phyloP scores from a whole-genome alignment of 257 asterid genomes.

The Eucommia ulmoides region DNA sequence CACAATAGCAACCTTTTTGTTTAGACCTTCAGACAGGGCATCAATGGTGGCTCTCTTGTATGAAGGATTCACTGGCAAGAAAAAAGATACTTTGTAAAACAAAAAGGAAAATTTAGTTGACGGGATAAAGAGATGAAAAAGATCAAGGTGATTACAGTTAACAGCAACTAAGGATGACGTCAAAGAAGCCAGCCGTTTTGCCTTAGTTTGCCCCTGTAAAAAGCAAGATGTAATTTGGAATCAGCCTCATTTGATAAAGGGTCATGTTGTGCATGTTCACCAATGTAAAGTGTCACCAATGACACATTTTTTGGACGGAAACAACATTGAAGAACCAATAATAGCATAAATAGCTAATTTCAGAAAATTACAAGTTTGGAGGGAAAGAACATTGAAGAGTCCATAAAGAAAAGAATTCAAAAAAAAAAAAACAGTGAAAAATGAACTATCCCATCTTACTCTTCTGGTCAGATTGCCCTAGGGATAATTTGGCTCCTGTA shows the following conservation, averaged over 20 bases:
- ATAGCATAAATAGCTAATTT: too few relatives aligned
- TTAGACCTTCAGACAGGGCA: slow-evolving; percentile 59
- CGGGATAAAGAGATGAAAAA: slow-evolving; percentile 2
- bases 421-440: too few relatives aligned
- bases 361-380: too few relatives aligned
- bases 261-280: neutral
- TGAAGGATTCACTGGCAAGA: slow-evolving; percentile 45
- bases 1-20: slow-evolving; percentile 62
- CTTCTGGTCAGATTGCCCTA: too few relatives aligned
- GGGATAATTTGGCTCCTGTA: too few relatives aligned
- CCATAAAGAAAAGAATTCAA: too few relatives aligned
- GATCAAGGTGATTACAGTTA: slow-evolving; percentile 37
- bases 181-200: slow-evolving; percentile 59
- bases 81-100: slow-evolving; percentile 9
- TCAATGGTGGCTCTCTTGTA: slow-evolving; percentile 54
- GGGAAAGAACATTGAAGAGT: too few relatives aligned
- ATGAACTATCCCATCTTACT: too few relatives aligned
- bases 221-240: slow-evolving; percentile 12
- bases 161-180: slow-evolving; percentile 57
- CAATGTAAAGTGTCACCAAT: neutral
- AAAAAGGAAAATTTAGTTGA: neutral
- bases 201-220: slow-evolving; percentile 61
- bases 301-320: neutral
- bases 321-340: too few relatives aligned
- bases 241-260: neutral